Conservation (phyloP, 176 grass and related monocot genomes). For the Triticum monococcum region DNA sequence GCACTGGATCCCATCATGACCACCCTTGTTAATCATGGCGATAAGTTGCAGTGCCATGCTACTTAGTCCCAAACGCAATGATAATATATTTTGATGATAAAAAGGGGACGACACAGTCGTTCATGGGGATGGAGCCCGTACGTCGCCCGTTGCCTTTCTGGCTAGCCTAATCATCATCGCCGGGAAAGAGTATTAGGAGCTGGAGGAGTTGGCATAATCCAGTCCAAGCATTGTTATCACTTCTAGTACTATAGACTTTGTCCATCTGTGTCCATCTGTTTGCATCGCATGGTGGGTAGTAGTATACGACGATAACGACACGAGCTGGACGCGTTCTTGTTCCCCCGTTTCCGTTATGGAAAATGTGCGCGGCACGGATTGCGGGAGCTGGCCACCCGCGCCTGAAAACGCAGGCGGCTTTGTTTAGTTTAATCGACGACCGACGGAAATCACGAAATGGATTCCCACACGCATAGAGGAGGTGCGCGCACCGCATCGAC, state of each 20-base stretch:
- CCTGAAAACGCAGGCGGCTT: not conserved
- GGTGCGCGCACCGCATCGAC: not conserved
- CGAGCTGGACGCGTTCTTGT: not conserved
- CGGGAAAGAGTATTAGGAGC: not conserved
- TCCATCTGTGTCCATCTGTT: not conserved
- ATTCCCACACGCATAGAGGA: not conserved
- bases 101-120: not conserved
- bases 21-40: conserved; percentile 19
- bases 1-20: conserved; percentile 9
- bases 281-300: not conserved
- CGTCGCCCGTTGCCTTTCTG: conserved; percentile 1
- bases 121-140: not conserved
- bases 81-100: not conserved
- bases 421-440: not conserved
- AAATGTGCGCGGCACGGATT: conserved; percentile 25
- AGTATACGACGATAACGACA: not conserved
- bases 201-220: not conserved
- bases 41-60: not conserved
- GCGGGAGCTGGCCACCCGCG: conserved; percentile 23
- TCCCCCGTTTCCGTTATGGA: not conserved
- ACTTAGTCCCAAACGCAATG: conserved; percentile 9
- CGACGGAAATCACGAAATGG: conserved; percentile 29
- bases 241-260: not conserved
- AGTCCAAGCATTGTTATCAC: not conserved
- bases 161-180: conserved; percentile 5